These are phyloP conservation scores for Aspergillus luchuensis DNA, from an alignment of 2,329 filamentous ascomycete species.

Conservation along the genomic window DNA sequence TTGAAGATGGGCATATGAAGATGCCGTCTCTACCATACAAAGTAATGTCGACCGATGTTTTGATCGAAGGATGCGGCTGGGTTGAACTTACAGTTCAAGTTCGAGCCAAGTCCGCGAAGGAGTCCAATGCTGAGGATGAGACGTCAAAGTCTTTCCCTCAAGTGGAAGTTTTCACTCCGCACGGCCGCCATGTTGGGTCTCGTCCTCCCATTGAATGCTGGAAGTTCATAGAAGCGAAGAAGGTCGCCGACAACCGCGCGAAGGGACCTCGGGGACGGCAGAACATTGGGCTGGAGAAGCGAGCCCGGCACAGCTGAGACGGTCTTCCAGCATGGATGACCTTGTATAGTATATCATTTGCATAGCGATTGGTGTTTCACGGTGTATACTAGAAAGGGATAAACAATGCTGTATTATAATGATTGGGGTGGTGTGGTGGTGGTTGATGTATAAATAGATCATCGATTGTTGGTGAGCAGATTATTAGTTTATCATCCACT, in stretches of 20 bases:
- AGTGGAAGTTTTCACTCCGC: slow-evolving; percentile 82
- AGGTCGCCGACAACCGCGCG: slow-evolving; percentile 34
- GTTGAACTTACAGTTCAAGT: slow-evolving; percentile 80
- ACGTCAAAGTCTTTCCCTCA: slow-evolving; percentile 52
- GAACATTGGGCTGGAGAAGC: slow-evolving; percentile 29
- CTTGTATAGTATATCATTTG: slow-evolving; percentile 7
- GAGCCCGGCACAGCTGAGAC: slow-evolving; percentile 9
- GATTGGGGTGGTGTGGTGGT: not conserved
- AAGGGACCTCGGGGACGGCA: slow-evolving; percentile 24
- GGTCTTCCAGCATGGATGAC: not conserved
- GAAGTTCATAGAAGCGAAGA: slow-evolving; percentile 36
- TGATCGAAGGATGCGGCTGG: slow-evolving; percentile 93
- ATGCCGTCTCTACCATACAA: slow-evolving; percentile 67
- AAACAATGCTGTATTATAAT: not conserved
- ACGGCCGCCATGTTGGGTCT: slow-evolving; percentile 73
- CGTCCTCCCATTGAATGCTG: slow-evolving; percentile 38
- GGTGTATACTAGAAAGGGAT: not conserved
- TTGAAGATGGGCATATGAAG: slow-evolving; percentile 63
- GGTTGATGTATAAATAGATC: not conserved
- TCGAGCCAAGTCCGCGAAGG: slow-evolving; percentile 43
- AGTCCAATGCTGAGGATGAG: slow-evolving; percentile 23
- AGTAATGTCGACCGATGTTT: slow-evolving; percentile 77
- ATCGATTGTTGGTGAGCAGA: not conserved
- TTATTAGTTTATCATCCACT: not conserved
- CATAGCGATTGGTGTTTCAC: slow-evolving; percentile 19